Percentiles rank a stretch among this genome's conserved stretches.
phyloP scores from a whole-genome alignment of 2,329 filamentous ascomycete genomes.

The Cladosporium oxysporum region DNA sequence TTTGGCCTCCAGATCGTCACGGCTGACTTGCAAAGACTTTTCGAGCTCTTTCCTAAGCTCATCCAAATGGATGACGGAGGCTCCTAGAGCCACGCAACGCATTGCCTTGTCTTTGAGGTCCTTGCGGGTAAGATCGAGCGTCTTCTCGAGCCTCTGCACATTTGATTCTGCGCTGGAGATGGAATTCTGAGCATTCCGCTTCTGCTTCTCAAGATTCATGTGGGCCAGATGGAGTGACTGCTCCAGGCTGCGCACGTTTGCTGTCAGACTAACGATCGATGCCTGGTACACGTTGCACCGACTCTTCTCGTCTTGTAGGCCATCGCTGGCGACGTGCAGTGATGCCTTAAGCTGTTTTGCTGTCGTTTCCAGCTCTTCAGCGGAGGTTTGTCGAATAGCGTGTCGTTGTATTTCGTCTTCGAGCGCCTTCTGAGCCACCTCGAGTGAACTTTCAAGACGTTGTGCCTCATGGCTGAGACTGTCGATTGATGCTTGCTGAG shows the following conservation, averaged over 20 bases:
- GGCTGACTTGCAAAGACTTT: neutral
- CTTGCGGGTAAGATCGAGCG: neutral
- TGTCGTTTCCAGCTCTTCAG: neutral
- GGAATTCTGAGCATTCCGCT: neutral
- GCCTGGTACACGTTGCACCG: neutral
- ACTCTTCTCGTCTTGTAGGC: neutral
- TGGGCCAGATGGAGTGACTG: neutral
- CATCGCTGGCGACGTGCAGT: neutral
- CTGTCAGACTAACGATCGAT: neutral
- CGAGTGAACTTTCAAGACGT: neutral
- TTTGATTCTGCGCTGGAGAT: neutral
- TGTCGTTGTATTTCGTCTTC: neutral
- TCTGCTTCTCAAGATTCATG: neutral
- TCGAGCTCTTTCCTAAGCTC: neutral
- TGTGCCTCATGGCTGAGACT: neutral
- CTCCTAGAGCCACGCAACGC: neutral
- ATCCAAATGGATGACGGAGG: neutral
- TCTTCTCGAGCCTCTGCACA: neutral
- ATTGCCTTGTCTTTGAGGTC: neutral
- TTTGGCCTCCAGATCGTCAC: neutral
- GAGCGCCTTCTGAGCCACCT: neutral
- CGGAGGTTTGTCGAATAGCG: neutral
- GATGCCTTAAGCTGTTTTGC: neutral
- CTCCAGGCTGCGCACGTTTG: neutral
- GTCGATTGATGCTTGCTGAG: neutral